phyloP scores from a whole-genome alignment of 305 asterid genomes.

The Fraxinus paxiana region DNA sequence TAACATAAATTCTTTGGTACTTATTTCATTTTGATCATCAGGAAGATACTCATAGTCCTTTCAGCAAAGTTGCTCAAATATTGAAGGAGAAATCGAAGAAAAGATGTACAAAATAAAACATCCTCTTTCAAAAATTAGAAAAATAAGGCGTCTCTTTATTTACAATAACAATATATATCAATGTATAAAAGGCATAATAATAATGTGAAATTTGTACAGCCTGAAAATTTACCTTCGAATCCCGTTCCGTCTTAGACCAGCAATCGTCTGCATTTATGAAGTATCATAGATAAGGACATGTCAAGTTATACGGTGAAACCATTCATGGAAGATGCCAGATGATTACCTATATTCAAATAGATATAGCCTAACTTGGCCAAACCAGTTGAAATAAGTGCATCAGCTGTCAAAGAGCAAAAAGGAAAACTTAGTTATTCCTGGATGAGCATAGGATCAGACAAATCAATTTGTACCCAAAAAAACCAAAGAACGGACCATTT shows the following conservation, averaged over 20 bases:
- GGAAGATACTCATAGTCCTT: neutral
- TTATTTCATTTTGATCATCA: neutral
- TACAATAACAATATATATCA: neutral
- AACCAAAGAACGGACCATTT: neutral
- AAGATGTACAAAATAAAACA: neutral
- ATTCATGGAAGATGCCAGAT: slow-evolving; percentile 1
- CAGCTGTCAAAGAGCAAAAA: slow-evolving; percentile 53
- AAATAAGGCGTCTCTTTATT: neutral
- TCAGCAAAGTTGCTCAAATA: neutral
- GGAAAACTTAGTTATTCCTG: neutral
- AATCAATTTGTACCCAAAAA: neutral
- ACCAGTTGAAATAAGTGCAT: slow-evolving; percentile 86
- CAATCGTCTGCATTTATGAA: slow-evolving; percentile 74
- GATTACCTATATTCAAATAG: slow-evolving; percentile 77
- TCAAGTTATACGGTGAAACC: slow-evolving; percentile 6
- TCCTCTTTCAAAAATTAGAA: neutral
- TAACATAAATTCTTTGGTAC: neutral
- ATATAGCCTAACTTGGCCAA: slow-evolving; percentile 77
- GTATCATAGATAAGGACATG: slow-evolving; percentile 12
- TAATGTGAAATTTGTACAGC: slow-evolving; percentile 11
- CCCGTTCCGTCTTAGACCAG: slow-evolving; percentile 64
- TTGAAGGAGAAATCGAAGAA: neutral
- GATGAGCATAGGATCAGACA: neutral
- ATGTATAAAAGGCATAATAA: neutral
- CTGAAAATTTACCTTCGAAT: slow-evolving; percentile 46